A percentile compares a stretch with the other conserved stretches of the same genome.
Evolutionary conservation across 805 yeast species (phyloP).

Genomic region (Candida tammaniensis): DNA sequence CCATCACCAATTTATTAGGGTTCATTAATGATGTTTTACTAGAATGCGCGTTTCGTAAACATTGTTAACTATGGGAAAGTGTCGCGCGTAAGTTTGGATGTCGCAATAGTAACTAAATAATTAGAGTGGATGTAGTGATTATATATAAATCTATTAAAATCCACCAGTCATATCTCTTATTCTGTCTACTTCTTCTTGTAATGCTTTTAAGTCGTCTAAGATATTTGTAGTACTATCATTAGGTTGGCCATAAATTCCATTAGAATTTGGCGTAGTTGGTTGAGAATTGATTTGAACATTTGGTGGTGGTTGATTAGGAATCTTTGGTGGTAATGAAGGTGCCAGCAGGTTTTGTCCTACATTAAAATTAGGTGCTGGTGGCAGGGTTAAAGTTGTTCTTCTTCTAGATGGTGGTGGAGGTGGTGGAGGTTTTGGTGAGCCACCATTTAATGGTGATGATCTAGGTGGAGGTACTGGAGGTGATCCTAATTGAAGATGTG

Average conservation of each 20-base stretch:
- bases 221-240: slow-evolving; percentile 48
- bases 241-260: not conserved
- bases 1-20: slow-evolving; percentile 13
- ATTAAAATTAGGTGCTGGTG: not conserved
- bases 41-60: too few species aligned
- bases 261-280: slow-evolving; percentile 1
- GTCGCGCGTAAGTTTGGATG: too few species aligned
- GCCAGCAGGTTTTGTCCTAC: too few species aligned
- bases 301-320: slow-evolving; percentile 5
- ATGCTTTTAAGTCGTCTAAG: slow-evolving; percentile 60
- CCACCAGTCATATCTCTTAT: slow-evolving; percentile 48
- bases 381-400: slow-evolving; percentile 17
- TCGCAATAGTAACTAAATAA: too few species aligned
- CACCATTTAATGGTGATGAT: slow-evolving; percentile 22
- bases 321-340: slow-evolving; percentile 10
- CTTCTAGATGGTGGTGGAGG: slow-evolving; percentile 44
- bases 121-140: too few species aligned
- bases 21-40: too few species aligned
- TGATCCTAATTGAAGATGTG: slow-evolving; percentile 2
- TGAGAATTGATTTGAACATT: not conserved
- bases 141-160: slow-evolving; percentile 25
- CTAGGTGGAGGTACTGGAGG: slow-evolving; percentile 24
- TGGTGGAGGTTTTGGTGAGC: slow-evolving; percentile 29
- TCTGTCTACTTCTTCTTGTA: slow-evolving; percentile 69
- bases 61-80: too few species aligned